Base-by-base conservation (phyloP, 2,329 filamentous ascomycete genomes). In the Nemania diffusa region DNA sequence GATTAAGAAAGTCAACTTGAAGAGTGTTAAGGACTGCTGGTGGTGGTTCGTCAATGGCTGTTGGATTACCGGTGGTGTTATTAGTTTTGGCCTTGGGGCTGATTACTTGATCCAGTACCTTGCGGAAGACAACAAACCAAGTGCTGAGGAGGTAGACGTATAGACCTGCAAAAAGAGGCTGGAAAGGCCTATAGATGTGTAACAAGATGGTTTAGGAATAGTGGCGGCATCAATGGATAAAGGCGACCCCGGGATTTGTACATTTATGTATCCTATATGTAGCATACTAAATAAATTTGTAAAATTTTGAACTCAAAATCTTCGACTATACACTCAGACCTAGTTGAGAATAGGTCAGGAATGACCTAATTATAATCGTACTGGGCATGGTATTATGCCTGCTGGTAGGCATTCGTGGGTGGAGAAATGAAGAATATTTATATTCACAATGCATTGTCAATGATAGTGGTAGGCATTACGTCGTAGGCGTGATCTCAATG, bases 41-140 rank as follows among this genome's bases (percentile, higher is more conserved):
- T 91, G 90, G 89, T 92, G 90, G 90, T 92, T 92, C 73, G 85
- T 88, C 32, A 91, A 91, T 72, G 90, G 90, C 11, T 90, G 88
- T 72, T 89, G 86, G 87, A 84, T 91, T 68, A 91, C 90, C 11
- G 90, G 90, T 8, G 88, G 89, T 26, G 83, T 82, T 4, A 87
- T 91, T 69, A 86, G 86, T 71, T 65, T 84, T 2, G 89, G 90
- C 1, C 73, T 92, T 63, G 85, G 81, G 2, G 82, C 79, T 2
- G 89, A 92, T 72, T 92, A 91, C 74, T 65, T 85, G n/a, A 69
- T 86, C 15, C 81, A 81, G 70, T 88, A 87, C 69, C 60, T 76
- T n/a, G 64, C 79, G 51, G 71, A 74, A 11, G 72, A 78, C 11
- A 64, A 77, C 62, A 27, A 29, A 29, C 24, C 40, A 22, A 5